These are phyloP conservation scores for Bathelium albidoporum DNA, from an alignment of 495 filamentous ascomycete species.

Conservation along the genomic window DNA sequence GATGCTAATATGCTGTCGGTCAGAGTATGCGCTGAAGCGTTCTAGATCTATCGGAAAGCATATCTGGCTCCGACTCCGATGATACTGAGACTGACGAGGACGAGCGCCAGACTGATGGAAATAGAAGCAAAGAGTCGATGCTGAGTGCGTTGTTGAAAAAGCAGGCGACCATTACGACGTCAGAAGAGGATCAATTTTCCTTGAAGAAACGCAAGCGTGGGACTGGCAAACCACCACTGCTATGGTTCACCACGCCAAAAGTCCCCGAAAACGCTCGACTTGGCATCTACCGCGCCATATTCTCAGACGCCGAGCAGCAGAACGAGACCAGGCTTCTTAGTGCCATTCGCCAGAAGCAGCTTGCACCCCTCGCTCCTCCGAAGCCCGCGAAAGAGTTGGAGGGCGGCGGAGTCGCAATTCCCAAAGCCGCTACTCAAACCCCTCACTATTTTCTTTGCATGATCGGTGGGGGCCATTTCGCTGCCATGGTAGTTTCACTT, in stretches of 20 bases:
- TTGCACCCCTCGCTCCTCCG: constrained; percentile 42
- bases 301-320: constrained; percentile 57
- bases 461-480: constrained; percentile 97
- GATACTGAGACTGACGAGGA: constrained; percentile 38
- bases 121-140: constrained; percentile 44
- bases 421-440: constrained; percentile 24
- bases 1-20: neutral
- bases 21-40: neutral
- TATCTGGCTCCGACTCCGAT: constrained; percentile 64
- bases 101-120: constrained; percentile 33
- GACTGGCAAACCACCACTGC: constrained; percentile 58
- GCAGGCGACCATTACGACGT: constrained; percentile 59
- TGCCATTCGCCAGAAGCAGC: constrained; percentile 61
- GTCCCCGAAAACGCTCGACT: constrained; percentile 70
- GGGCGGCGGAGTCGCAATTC: constrained; percentile 41
- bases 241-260: constrained; percentile 73
- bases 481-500: constrained; percentile 86
- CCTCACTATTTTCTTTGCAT: constrained; percentile 93
- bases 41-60: constrained; percentile 69
- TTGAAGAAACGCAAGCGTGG: constrained; percentile 40
- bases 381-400: constrained; percentile 29
- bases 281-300: constrained; percentile 77
- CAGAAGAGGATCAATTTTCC: constrained; percentile 39
- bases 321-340: constrained; percentile 54
- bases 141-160: constrained; percentile 67